Conservation (phyloP, 73 alveolate species). For the Paramecium biaurelia region DNA sequence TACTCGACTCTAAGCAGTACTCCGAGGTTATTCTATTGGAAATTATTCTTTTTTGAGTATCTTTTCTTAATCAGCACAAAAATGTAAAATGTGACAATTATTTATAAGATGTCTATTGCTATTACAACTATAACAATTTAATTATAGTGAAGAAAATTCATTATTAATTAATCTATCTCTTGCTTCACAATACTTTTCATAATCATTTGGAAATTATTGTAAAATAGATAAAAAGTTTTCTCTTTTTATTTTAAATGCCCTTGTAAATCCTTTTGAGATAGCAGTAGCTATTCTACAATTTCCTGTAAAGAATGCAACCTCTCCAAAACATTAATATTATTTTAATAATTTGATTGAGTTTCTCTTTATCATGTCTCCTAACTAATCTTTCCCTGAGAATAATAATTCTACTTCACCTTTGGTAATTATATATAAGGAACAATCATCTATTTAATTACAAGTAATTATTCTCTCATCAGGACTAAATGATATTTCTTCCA, state of each 20-base stretch:
- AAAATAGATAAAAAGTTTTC: constrained; percentile 62
- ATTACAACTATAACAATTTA: constrained; percentile 79
- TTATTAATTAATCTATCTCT: constrained; percentile 61
- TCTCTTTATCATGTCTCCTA: constrained; percentile 29
- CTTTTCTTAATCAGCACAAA: constrained; percentile 20
- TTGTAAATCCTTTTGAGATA: constrained; percentile 76
- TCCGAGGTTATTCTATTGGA: neutral
- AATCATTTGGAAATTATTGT: constrained; percentile 69
- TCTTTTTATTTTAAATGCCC: constrained; percentile 64
- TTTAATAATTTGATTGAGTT: constrained; percentile 66
- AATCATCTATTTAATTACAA: constrained; percentile 73
- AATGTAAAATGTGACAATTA: constrained; percentile 41
- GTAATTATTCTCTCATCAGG: constrained; percentile 79
- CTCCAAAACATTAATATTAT: constrained; percentile 79
- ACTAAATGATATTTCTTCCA: constrained; percentile 71
- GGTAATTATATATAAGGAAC: constrained; percentile 72
- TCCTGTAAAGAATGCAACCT: constrained; percentile 83
- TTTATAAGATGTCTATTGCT: constrained; percentile 70
- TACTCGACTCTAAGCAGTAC: neutral
- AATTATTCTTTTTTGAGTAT: neutral
- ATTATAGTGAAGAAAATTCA: constrained; percentile 45
- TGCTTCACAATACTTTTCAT: constrained; percentile 58
- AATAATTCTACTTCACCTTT: constrained; percentile 79
- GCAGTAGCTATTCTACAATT: constrained; percentile 80
- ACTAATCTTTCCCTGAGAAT: constrained; percentile 61